Base-by-base conservation (phyloP, 2,329 filamentous ascomycete species). In the Hymenotorrendiella dingleyae region DNA sequence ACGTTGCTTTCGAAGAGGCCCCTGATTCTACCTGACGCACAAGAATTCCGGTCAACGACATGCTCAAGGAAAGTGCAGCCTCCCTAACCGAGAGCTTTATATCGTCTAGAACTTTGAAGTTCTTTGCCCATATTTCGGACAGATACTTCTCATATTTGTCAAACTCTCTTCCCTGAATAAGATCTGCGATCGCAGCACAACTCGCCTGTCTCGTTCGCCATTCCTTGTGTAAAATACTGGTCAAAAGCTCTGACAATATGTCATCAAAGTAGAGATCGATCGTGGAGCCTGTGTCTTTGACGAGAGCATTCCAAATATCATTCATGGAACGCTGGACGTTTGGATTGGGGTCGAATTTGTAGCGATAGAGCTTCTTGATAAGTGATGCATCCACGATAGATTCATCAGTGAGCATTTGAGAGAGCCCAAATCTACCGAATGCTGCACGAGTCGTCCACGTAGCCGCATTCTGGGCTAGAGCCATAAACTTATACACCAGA, bases 401-500 rank as follows among this genome's bases (percentile, higher is more conserved):
- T 56, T 94, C 88, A 16, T 40, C 38, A 0, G 88, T 93, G 36
- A 98, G 76, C 48, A 98, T 91, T 53, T 78, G 93, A 62, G 89
- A 94, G 37, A 98, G 74, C 0, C 93, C 93, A 53, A 97, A 96
- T 9, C 89, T 78, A 3, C 93, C 93, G 64, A 98, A 97, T 0
- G 93, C 93, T 1, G 93, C 94, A 38, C 93, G 80, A n/a, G 89
- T 94, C 1, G 89, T 91, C 93, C 93, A 98, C 12, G 94, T 94
- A 1, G 90, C 89, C 36, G 94, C 94, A 58, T 96, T 95, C 2
- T 89, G 88, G 3, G 93, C 93, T 53, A 98, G 74, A 0, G 90
- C 91, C 93, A 98, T 98, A 67, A 98, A 97, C 48, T 90, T 88
- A 69, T 98, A 98, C 1, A 97, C 86, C n/a, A 98, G 71, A 54